phyloP scores from a whole-genome alignment of 495 filamentous ascomycete species.

The Xylaria cubensis region DNA sequence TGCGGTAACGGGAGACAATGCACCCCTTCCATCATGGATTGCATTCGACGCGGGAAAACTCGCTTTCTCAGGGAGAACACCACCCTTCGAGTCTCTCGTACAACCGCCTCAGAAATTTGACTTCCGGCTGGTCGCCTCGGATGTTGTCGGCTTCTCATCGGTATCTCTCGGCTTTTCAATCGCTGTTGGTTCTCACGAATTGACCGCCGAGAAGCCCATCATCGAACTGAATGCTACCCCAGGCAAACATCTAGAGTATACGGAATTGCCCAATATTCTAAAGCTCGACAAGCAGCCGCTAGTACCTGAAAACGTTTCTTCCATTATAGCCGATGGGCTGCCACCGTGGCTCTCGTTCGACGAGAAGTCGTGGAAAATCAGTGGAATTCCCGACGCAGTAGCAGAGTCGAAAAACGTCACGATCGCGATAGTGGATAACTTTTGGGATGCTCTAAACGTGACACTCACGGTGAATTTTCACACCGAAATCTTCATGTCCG shows the following conservation, averaged over 20 bases:
- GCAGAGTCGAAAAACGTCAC: slow-evolving; percentile 68
- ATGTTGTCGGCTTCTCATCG: slow-evolving; percentile 77
- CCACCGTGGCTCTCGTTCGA: slow-evolving; percentile 78
- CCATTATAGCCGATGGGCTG: slow-evolving; percentile 55
- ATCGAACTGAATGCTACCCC: slow-evolving; percentile 65
- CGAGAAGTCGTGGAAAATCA: slow-evolving; percentile 63
- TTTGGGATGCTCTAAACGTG: slow-evolving; percentile 67
- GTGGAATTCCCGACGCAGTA: slow-evolving; percentile 65
- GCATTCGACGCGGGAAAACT: slow-evolving; percentile 69
- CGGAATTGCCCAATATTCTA: slow-evolving; percentile 58
- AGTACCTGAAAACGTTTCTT: slow-evolving; percentile 39
- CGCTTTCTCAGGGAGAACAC: slow-evolving; percentile 77
- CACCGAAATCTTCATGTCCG: slow-evolving; percentile 46
- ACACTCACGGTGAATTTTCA: slow-evolving; percentile 66
- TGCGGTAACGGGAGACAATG: slow-evolving; percentile 75
- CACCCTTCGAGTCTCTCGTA: slow-evolving; percentile 64
- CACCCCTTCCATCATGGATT: slow-evolving; percentile 88
- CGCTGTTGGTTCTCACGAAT: slow-evolving; percentile 69
- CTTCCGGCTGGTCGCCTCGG: slow-evolving; percentile 78
- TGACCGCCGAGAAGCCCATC: slow-evolving; percentile 64
- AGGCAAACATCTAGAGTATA: slow-evolving; percentile 63
- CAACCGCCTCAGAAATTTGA: slow-evolving; percentile 74
- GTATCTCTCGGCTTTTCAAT: slow-evolving; percentile 71
- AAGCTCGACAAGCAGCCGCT: slow-evolving; percentile 67
- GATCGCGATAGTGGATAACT: slow-evolving; percentile 68